Base-by-base conservation (phyloP, 1,139 yeast species). In the Geotrichum reessii region DNA sequence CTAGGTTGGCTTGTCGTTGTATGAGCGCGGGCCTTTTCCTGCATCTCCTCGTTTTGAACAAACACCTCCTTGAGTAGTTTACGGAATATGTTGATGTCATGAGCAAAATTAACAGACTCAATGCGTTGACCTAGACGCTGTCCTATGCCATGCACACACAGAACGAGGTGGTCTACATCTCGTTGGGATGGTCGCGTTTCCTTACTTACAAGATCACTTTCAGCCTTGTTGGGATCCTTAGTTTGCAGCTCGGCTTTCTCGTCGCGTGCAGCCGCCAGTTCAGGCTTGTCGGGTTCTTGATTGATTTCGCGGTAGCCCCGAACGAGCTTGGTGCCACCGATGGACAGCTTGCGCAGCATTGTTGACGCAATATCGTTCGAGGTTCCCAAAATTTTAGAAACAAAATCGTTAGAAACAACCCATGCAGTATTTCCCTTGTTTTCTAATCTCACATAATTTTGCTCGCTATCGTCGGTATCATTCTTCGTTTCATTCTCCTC, bases 131-230 rank as follows among this genome's bases (percentile, higher is more conserved):
- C 92, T 60, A 91, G 75, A 21, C 84, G 81, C 72, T 91, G 97
- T 1, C 97, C 97, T 62, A 91, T 87, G 0, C 97, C 97, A 73
- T 91, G 97, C 47, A 91, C 81, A 68, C 96, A 89, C 28, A 91
- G 75, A 2, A 90, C 81, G 59, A 91, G 73, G 72, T 93, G 97
- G 55, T 89, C 91, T 19, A 91, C 78, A 33, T 82, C 42, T 6
- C 61, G 50, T 14, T 22, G 40, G 3, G 9, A 9, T 12, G 55
- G 54, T 4, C 17, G 47, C 5, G 42, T 12, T 8, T 47, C 52
- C 12, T 49, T 27, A 33, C 42, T 52, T n/a, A 37, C 42, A 22
- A 52, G 40, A 19, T 56, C 46, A 31, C 56, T 47, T 22, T 50
- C 57, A 4, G 54, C 40, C 8, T 24, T 7, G 22, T 6, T n/a